Evolutionary conservation across 169 alveolate species (phyloP), one percentile per base, ranked within the genome.

Genomic region (Theileria sp.): DNA sequence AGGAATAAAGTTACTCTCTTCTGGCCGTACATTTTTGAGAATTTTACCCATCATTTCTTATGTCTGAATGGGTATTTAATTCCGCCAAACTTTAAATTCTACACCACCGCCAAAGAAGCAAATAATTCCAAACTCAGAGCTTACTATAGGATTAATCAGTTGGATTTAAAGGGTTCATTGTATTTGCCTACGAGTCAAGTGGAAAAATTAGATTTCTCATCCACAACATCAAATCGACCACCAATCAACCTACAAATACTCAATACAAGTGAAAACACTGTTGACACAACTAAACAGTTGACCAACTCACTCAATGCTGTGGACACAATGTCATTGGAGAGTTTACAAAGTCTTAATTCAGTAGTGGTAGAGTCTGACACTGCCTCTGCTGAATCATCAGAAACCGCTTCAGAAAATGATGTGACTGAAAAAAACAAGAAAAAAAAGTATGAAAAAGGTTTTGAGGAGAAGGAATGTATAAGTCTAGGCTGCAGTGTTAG

Each of bases 401-500:
- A 60, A 60, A 25, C 68, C 23, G 36, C 44, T 60, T 28, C 30
- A 28, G 68, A 60, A 28, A 60, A 60, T 60, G 80, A 74, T 51
- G 34, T 30, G 15, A 62, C 15, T 4, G 80, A 32, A 32, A 32
- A 32, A 32, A 32, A 62, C 34, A 44, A 76, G 62, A 36, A n/a
- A 17, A 30, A 62, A 10, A 56, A 67, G 3, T 26, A 28, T n/a
- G 58, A 56, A 12, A 21, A 32, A 3, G 66, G 75, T 0, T n/a
- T 12, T 26, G 19, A 26, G 1, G 70, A 69, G 23, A 54, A 50
- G 9, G 72, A 64, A 64, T 64, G 72, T 38, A 38, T 64, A 3
- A 64, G 72, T 64, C 7, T 64, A 15, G 96, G 96, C 0, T 79
- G 92, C 13, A 90, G 94, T 30, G 94, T 92, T 23, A 80, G 96